Conservation (phyloP, 306 rosid genomes). For the Acacia melanoxylon region DNA sequence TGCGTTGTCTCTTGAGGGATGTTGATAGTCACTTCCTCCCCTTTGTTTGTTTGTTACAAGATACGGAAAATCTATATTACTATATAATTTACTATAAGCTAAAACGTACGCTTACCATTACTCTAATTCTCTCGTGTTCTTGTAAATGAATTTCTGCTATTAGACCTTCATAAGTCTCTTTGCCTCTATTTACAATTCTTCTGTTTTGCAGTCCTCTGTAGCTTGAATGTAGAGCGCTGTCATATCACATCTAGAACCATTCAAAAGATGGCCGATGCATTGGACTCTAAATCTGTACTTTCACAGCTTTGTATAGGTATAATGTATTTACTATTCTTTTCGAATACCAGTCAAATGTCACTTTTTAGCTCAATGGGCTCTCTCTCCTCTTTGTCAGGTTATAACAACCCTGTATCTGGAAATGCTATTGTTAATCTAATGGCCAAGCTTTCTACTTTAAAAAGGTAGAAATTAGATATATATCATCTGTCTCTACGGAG, state of each 20-base stretch:
- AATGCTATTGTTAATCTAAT: conserved; percentile 61
- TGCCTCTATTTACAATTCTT: conserved; percentile 1
- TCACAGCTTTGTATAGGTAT: conserved; percentile 79
- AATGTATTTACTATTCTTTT: conserved; percentile 29
- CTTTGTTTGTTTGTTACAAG: neutral
- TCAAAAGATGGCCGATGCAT: conserved; percentile 51
- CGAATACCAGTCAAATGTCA: neutral
- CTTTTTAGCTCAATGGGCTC: conserved; percentile 22
- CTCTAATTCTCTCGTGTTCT: conserved; percentile 13
- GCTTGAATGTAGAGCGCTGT: conserved; percentile 63
- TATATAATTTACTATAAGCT: neutral
- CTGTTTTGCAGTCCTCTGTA: conserved; percentile 48
- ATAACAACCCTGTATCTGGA: conserved; percentile 80
- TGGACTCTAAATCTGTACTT: conserved; percentile 57
- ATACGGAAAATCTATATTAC: neutral
- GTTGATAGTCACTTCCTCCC: neutral
- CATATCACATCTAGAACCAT: conserved; percentile 66
- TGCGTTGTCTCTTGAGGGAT: neutral
- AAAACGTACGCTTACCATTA: neutral
- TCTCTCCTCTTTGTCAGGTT: conserved; percentile 54
- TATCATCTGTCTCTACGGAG: neutral
- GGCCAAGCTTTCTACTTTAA: conserved; percentile 67
- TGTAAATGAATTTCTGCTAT: conserved; percentile 21
- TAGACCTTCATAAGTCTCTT: neutral
- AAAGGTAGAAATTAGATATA: conserved; percentile 50